A percentile compares a stretch with the other conserved stretches of the same genome.
Conservation (phyloP, 106 monocot genomes). For the Dendrobium huoshanense region DNA sequence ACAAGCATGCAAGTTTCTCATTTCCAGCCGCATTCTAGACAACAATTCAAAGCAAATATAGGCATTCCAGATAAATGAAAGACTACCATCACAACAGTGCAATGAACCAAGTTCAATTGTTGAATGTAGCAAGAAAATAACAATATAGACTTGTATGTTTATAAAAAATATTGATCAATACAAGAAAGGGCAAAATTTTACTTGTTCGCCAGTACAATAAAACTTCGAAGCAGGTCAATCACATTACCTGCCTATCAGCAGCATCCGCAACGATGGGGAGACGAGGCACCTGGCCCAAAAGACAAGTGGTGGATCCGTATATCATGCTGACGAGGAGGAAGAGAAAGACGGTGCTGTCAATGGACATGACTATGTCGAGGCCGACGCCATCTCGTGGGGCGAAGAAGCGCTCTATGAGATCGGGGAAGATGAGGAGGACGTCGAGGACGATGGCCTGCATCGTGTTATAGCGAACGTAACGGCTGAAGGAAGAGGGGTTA, state of each 20-base stretch:
- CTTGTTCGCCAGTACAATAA: neutral
- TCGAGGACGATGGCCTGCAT: constrained; percentile 97
- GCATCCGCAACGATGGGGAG: constrained; percentile 89
- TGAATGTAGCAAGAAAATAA: neutral
- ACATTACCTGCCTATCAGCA: constrained; percentile 85
- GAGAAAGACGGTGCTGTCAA: constrained; percentile 86
- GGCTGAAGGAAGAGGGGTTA: constrained; percentile 67
- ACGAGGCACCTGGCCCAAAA: constrained; percentile 66
- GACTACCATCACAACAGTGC: neutral
- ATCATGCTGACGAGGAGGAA: constrained; percentile 61
- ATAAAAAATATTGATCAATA: neutral
- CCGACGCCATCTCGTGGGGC: constrained; percentile 41
- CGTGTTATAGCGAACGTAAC: constrained; percentile 93
- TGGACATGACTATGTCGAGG: constrained; percentile 58
- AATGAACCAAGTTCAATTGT: too few species aligned
- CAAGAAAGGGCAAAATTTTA: neutral
- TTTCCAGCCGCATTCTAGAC: neutral
- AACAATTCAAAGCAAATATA: neutral
- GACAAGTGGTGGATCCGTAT: constrained; percentile 66
- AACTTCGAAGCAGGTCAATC: constrained; percentile 9
- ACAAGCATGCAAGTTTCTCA: too few species aligned
- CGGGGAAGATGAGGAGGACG: constrained; percentile 92
- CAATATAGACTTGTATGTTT: neutral
- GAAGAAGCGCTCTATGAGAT: constrained; percentile 66
- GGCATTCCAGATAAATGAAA: neutral